These are phyloP conservation scores for Yarrowia osloensis DNA, from an alignment of 805 yeast species.

Conservation along the genomic window DNA sequence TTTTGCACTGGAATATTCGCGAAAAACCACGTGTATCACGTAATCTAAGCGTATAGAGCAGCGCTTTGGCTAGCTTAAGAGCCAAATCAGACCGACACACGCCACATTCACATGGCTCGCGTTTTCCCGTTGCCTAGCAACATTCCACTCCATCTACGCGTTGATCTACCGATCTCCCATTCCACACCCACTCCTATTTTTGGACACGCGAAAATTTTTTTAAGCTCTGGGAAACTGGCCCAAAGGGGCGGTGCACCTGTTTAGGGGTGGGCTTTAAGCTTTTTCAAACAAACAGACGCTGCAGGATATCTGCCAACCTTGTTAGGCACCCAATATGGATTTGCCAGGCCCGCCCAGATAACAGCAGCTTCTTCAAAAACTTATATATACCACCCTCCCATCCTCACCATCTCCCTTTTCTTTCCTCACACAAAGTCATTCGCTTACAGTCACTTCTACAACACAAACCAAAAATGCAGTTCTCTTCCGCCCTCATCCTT, in stretches of 20 bases:
- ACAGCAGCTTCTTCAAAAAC: neutral
- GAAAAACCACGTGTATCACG: too few species aligned
- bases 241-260: constrained; percentile 27
- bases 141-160: neutral
- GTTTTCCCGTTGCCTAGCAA: too few species aligned
- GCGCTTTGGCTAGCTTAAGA: too few species aligned
- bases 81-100: too few species aligned
- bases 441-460: neutral
- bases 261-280: neutral
- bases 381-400: constrained; percentile 14
- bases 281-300: neutral
- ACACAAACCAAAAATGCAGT: constrained; percentile 37
- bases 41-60: too few species aligned
- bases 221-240: neutral
- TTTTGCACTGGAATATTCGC: neutral
- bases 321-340: neutral
- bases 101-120: too few species aligned
- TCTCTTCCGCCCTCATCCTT: constrained; percentile 38
- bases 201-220: constrained; percentile 13
- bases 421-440: constrained; percentile 26
- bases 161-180: neutral
- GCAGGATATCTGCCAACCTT: constrained; percentile 9
- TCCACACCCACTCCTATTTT: constrained; percentile 13
- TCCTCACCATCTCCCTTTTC: neutral
- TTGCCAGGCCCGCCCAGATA: constrained; percentile 6